A percentile compares a stretch with the other conserved stretches of the same genome.
phyloP scores from a whole-genome alignment of 2,329 filamentous ascomycete species.

The Periconia sp. region DNA sequence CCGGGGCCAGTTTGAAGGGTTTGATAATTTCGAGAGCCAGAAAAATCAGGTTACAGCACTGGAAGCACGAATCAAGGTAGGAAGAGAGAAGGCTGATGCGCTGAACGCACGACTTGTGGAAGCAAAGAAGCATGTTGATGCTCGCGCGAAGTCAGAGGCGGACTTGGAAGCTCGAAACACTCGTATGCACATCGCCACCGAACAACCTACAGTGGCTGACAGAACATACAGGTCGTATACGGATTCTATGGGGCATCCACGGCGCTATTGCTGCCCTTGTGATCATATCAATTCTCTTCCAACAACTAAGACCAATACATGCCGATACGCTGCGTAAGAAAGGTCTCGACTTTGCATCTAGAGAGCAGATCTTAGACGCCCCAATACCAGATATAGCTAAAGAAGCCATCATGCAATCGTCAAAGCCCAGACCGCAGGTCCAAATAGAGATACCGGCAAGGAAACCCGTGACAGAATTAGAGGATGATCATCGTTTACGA shows the following conservation, averaged over 20 bases:
- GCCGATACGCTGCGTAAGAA: slow-evolving; percentile 9
- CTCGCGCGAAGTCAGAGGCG: slow-evolving; percentile 70
- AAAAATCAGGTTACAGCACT: slow-evolving; percentile 67
- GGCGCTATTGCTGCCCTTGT: slow-evolving; percentile 53
- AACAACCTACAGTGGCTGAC: slow-evolving; percentile 14
- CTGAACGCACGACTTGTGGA: slow-evolving; percentile 69
- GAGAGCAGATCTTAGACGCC: slow-evolving; percentile 30
- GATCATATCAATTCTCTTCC: slow-evolving; percentile 52
- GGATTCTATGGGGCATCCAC: slow-evolving; percentile 67
- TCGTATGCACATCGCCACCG: slow-evolving; percentile 24
- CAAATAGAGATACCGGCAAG: slow-evolving; percentile 10
- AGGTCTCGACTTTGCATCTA: slow-evolving; percentile 21
- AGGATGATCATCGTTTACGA: slow-evolving; percentile 24
- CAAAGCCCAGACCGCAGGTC: slow-evolving; percentile 6
- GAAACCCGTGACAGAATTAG: slow-evolving; percentile 3
- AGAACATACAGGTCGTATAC: slow-evolving; percentile 56
- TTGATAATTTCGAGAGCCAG: slow-evolving; percentile 70
- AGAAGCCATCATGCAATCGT: slow-evolving; percentile 34
- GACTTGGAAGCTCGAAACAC: slow-evolving; percentile 71
- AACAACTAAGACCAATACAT: slow-evolving; percentile 33
- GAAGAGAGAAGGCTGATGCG: slow-evolving; percentile 64
- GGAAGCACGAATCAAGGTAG: slow-evolving; percentile 65
- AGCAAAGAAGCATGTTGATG: slow-evolving; percentile 68
- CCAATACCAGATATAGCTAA: slow-evolving; percentile 42
- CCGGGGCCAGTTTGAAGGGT: slow-evolving; percentile 63